These are phyloP conservation scores for Cladobotryum mycophilum DNA, from an alignment of 2,329 filamentous ascomycete genomes.

Conservation along the genomic window DNA sequence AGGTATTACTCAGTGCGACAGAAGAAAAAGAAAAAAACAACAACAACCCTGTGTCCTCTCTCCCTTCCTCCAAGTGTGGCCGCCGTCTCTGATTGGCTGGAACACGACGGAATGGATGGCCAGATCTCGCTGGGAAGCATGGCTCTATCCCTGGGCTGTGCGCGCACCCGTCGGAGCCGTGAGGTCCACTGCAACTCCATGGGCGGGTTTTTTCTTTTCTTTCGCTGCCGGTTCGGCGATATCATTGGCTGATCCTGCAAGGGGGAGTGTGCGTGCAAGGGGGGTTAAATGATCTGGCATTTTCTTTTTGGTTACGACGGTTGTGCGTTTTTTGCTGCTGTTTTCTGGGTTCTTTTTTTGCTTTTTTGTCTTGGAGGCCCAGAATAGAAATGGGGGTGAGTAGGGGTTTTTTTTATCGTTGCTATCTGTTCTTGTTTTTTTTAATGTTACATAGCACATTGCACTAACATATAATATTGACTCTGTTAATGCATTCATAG, in stretches of 20 bases:
- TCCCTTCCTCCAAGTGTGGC: neutral
- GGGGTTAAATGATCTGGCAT: neutral
- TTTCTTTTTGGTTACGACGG: neutral
- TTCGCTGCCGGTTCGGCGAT: neutral
- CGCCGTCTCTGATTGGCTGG: neutral
- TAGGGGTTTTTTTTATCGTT: too few relatives aligned
- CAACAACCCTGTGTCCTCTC: too few relatives aligned
- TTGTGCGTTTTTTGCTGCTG: too few relatives aligned
- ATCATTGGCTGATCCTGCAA: slow-evolving; percentile 4
- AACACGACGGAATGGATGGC: neutral
- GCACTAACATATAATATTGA: neutral
- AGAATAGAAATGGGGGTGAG: neutral
- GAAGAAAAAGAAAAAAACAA: too few relatives aligned
- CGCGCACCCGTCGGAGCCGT: slow-evolving; percentile 17
- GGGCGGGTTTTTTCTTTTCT: too few relatives aligned
- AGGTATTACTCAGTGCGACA: too few relatives aligned
- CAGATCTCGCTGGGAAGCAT: slow-evolving; percentile 5
- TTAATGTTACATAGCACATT: neutral
- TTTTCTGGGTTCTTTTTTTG: too few relatives aligned
- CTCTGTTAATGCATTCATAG: too few relatives aligned
- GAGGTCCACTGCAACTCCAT: neutral
- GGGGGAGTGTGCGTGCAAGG: slow-evolving; percentile 6
- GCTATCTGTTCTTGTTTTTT: too few relatives aligned
- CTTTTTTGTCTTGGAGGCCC: neutral
- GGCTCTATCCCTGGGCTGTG: neutral